These are phyloP conservation scores for Geotrichum cucujoidarum DNA, from an alignment of 1,139 yeast species.

Conservation along the genomic window DNA sequence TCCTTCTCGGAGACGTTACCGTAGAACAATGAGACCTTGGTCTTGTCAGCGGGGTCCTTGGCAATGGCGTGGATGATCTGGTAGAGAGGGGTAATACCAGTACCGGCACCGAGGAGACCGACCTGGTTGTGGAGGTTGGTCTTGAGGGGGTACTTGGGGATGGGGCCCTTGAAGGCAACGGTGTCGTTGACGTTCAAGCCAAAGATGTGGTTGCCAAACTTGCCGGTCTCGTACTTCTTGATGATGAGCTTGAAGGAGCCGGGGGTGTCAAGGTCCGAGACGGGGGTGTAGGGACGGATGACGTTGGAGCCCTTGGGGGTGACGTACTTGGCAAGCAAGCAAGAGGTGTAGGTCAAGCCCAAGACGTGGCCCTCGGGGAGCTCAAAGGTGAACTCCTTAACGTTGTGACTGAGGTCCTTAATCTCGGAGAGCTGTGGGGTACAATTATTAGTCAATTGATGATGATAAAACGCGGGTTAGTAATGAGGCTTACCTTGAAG, in stretches of 20 bases:
- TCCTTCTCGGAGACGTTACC: constrained; percentile 76
- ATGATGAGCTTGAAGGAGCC: constrained; percentile 78
- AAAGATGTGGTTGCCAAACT: constrained; percentile 73
- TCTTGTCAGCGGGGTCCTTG: constrained; percentile 74
- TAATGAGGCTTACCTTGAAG: constrained; percentile 8
- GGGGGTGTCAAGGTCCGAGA: constrained; percentile 59
- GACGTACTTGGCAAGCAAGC: constrained; percentile 66
- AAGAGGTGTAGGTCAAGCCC: constrained; percentile 80
- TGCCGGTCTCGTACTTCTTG: constrained; percentile 80
- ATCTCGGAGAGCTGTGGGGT: constrained; percentile 47
- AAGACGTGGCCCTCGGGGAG: constrained; percentile 67
- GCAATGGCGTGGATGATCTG: constrained; percentile 53
- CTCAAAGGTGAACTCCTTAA: constrained; percentile 66
- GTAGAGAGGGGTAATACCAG: constrained; percentile 93
- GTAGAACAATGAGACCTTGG: constrained; percentile 73
- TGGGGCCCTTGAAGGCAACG: constrained; percentile 90
- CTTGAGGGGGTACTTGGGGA: constrained; percentile 86
- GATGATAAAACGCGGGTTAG: not conserved
- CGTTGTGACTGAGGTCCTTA: constrained; percentile 48
- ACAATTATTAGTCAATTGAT: not conserved
- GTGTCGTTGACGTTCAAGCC: constrained; percentile 73
- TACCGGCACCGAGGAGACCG: constrained; percentile 90
- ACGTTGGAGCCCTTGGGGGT: constrained; percentile 84
- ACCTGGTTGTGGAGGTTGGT: constrained; percentile 77
- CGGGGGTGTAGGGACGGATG: constrained; percentile 95